Evolutionary conservation across 208 protist species (phyloP), one percentile per base, ranked within the genome.

Genomic region (Leishmania arabica): DNA sequence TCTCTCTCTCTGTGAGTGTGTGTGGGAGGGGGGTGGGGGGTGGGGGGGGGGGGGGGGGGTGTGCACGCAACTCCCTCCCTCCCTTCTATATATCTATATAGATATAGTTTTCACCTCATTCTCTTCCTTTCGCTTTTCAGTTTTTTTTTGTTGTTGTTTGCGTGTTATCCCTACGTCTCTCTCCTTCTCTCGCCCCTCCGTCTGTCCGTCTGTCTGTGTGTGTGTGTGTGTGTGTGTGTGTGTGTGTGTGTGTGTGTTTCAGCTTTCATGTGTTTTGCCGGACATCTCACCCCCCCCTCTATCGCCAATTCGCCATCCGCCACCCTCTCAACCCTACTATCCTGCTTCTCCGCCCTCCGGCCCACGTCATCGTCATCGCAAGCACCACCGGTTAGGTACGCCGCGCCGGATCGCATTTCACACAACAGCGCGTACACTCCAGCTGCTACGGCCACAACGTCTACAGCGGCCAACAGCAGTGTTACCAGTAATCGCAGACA

Each of bases 341-440:
- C 27, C 47, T 17, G 54, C 45, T 34, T 65, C 47, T 13, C 53
- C 40, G 8, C 13, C 15, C 34, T 2, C 24, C 54, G 31, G 31
- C 73, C 37, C 37, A 49, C 73, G 73, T 40, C 56, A 31, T 45
- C 31, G 37, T 62, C 73, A 42, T 73, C 45, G 69, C 66, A 49
- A 37, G 66, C 19, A 5, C 66, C 5, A 71, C 66, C 66, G 21
- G 40, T 37, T 47, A 47, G 66, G 66, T 3, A 9, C 66, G 66
- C 34, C 66, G 42, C 40, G 27, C 69, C 45, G 69, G 42, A 73
- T 34, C 45, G 27, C 19, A 19, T 34, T 40, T 51, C 42, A 31
- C 21, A 13, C 45, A 51, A 17, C 5, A 47, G 68, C 68, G 27
- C 68, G 40, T 49, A 17, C 68, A 34, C 24, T 17, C 53, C 8